Evolutionary conservation across 2,329 filamentous ascomycete genomes (phyloP).

Genomic region (Macrophomina pseudophaseolina): DNA sequence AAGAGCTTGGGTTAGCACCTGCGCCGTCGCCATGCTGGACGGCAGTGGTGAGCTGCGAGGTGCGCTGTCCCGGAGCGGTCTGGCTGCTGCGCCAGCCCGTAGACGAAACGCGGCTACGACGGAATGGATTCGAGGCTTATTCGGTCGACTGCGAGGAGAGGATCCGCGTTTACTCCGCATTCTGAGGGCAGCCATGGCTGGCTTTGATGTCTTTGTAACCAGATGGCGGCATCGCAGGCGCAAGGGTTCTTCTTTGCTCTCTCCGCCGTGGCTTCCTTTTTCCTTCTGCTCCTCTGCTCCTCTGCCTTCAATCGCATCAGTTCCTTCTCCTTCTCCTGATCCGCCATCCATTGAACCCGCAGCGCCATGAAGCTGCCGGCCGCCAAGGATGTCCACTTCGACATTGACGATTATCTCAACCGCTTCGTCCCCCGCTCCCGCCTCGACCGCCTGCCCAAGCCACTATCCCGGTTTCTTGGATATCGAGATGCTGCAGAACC

Average conservation of each 20-base stretch:
- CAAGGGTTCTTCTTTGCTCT: neutral
- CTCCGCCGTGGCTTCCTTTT: neutral
- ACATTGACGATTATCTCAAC: slow-evolving; percentile 79
- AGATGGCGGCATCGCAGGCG: neutral
- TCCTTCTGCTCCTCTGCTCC: neutral
- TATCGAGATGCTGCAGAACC: slow-evolving; percentile 45
- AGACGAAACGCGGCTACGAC: neutral
- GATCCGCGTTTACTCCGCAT: slow-evolving; percentile 18
- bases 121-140: slow-evolving; percentile 5
- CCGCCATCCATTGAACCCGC: neutral
- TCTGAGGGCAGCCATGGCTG: neutral
- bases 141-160: slow-evolving; percentile 3
- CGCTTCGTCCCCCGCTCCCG: slow-evolving; percentile 70
- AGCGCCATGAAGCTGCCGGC: slow-evolving; percentile 18
- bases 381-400: slow-evolving; percentile 57
- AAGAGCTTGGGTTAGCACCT: neutral
- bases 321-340: neutral
- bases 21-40: neutral
- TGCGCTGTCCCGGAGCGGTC: neutral
- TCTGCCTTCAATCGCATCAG: neutral
- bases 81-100: neutral
- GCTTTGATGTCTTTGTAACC: slow-evolving; percentile 9
- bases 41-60: neutral
- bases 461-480: slow-evolving; percentile 69
- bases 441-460: slow-evolving; percentile 67